Base-by-base conservation (phyloP, 768 basidiomycete species). In the Clitopilus hobsonii region DNA sequence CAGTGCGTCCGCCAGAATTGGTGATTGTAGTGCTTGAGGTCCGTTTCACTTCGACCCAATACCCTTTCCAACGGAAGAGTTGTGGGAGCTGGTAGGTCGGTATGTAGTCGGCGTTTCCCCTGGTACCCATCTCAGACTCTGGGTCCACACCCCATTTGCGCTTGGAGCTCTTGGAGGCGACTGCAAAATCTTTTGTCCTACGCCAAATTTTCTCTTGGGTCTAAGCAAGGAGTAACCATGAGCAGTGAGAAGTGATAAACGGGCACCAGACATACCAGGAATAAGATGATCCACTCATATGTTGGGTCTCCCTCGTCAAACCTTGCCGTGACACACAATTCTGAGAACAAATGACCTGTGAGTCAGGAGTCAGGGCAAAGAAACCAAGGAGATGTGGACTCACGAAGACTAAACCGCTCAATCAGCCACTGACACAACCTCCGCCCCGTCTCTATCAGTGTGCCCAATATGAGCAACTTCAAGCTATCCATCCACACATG, bases 221-320 rank as follows among this genome's bases (percentile, higher is more conserved):
- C 74, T 74, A 38, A 4, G 30, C 29, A 10, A 13, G 18, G n/a
- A n/a, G n/a, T n/a, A n/a, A n/a, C n/a, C n/a, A 23, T 51, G 49
- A 28, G 54, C 47, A 5, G 29, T 23, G 27, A 16, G 16, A 4
- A 51, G 20, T 28, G 25, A 51, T 13, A 20, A 6, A n/a, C 24
- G 6, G 11, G 49, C 45, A 20, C 20, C 14, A 30, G 6, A 60
- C 68, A 54, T 49, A 77, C 76, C 49, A 79, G 61, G 53, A 75
- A 74, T 5, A 69, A 63, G 1, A 75, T 57, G 8, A 79, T 68
- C 77, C 77, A 79, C 48, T 78, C 77, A 54, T 74, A 78, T 2
- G 74, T 67, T 0, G 73, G 74, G 56, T 79, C 76, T 3, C 73
- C 71, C 54, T 74, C 64, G n/a, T 61, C 62, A 56, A 79, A 77